A percentile compares a stretch with the other conserved stretches of the same genome.
These are phyloP conservation scores for Periconia macrospinosa DNA, from an alignment of 2,329 filamentous ascomycete genomes.

Conservation along the genomic window DNA sequence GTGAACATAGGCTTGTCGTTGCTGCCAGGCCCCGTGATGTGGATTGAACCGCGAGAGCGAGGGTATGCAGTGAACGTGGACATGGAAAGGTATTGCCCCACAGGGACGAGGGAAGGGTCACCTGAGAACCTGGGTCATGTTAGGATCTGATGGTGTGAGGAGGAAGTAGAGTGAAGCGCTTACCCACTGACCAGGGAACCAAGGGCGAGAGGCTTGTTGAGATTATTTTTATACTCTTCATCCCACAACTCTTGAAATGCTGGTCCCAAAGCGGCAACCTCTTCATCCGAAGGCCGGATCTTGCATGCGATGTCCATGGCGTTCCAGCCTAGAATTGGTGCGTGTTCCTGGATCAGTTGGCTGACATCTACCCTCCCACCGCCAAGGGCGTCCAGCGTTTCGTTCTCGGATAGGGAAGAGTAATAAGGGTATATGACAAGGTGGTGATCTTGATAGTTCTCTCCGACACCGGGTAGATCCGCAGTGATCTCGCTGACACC, in stretches of 20 bases:
- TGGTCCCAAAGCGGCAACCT: conserved; percentile 56
- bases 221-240: conserved; percentile 52
- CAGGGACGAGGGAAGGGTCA: conserved; percentile 33
- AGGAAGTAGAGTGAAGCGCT: conserved; percentile 13
- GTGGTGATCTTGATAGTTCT: conserved; percentile 67
- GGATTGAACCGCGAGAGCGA: conserved; percentile 62
- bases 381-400: conserved; percentile 58
- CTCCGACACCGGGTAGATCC: conserved; percentile 64
- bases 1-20: too few species aligned
- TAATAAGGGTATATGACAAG: conserved; percentile 58
- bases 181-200: conserved; percentile 43
- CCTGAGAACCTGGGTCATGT: conserved; percentile 27
- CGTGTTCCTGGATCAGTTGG: conserved; percentile 50
- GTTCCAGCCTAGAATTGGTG: conserved; percentile 61
- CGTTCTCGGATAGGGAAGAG: conserved; percentile 47
- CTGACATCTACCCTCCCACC: conserved; percentile 52
- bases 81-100: conserved; percentile 56
- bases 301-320: conserved; percentile 59
- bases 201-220: conserved; percentile 55
- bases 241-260: conserved; percentile 60
- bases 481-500: conserved; percentile 52
- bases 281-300: conserved; percentile 57
- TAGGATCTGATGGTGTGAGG: not conserved
- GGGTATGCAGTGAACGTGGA: conserved; percentile 62
- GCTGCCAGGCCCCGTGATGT: too few species aligned